Base-by-base conservation (phyloP, 306 rosid genomes). In the Parietaria judaica region DNA sequence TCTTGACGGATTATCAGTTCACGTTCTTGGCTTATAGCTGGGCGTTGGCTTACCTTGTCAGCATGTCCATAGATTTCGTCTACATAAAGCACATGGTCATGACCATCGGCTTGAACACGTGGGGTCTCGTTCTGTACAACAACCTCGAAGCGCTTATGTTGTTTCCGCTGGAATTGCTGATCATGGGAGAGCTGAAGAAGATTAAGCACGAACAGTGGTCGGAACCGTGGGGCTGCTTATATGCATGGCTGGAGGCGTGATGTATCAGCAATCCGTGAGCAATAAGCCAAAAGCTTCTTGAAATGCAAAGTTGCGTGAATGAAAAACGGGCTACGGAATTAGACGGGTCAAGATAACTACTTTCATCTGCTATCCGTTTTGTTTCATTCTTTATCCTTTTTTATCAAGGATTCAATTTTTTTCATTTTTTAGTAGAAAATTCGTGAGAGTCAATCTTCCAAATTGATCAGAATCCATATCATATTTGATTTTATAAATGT, bases 41-140 rank as follows among this genome's bases (percentile, higher is more conserved):
- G 92, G 96, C 92, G 34, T 34, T 84, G 44, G 87, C 96, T 5
- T 88, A 88, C 67, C 83, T 88, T 72, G 56, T 88, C 14, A 88
- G 89, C 75, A 88, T 84, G 92, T 76, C 85, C 36, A 82, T 87
- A 34, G 96, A 87, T 78, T 87, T 87, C 66, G 92, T 87, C 63
- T 87, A 87, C 74, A 87, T 87, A 72, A 87, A 87, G 69, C 96
- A 87, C 61, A 92, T 87, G 14, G 92, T 87, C 56, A 72, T 84
- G 83, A 88, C 96, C 56, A 84, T 87, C 49, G 89, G 88, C 15
- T 66, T 87, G 77, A 87, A 87, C 45, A 82, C 96, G 0, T 84
- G 92, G 96, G 96, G 89, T 31, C 88, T 84, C 67, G 96, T 88
- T 55, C 55, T 88, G 75, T 84, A 88, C 74, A 88, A 88, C 68